Evolutionary conservation across 257 asterid genomes (phyloP), one percentile per base, ranked within the genome.

Genomic region (Solanum commersonii): DNA sequence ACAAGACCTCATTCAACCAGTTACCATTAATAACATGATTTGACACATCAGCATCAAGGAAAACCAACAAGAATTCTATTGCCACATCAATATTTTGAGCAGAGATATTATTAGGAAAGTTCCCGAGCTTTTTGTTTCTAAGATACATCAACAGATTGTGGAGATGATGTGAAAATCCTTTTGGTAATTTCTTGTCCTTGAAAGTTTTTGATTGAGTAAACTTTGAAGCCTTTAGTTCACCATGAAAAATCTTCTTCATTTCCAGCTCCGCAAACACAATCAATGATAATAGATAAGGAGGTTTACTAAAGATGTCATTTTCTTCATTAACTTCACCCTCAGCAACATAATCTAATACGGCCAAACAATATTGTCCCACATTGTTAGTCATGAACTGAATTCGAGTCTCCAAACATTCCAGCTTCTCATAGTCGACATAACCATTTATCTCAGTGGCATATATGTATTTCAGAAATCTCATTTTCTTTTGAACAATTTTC

Each of bases 321-420:
- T 23, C 14, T 3, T 9, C 5, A 11, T 22, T 5, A 2, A 8
- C 5, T 12, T 0, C 0, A 34, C 10, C 0, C 3, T 0, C 22
- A 49, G 1, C 1, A 5, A 49, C 8, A 15, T 15, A 49, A 14
- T 13, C 15, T 12, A 12, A 73, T 34, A 73, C 9, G 22, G 15
- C 8, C 35, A 73, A 27, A 20, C 52, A 74, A 8, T 5, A 23
- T 0, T 37, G 20, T 23, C 11, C 31, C 1, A 37, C 83, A 23
- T 11, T 38, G 5, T 37, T 0, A 37, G 83, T 11, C 56, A 76
- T 38, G 6, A 76, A 5, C 10, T 76, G 20, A 5, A 76, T 76
- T 12, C 33, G 56, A 1, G 10, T 37, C 33, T 1, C 2, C 33
- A 76, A 0, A 38, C 56, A 9, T 76, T 38, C 27, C 46, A 11